phyloP scores from a whole-genome alignment of 495 filamentous ascomycete species.

The Jackrogersella minutella region DNA sequence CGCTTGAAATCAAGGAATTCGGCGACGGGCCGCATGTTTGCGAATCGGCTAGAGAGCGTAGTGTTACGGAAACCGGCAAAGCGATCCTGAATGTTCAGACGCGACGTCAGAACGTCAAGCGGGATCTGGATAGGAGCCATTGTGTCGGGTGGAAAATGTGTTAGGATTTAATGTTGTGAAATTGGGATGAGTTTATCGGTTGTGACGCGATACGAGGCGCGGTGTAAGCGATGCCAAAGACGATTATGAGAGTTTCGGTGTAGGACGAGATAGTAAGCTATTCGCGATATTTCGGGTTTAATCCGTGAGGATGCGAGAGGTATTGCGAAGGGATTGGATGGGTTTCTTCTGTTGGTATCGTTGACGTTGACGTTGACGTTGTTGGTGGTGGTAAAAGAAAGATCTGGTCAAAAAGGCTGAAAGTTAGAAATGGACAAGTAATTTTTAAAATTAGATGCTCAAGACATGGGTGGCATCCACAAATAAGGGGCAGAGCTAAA shows the following conservation, averaged over 20 bases:
- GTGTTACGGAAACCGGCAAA: constrained; percentile 81
- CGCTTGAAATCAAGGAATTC: constrained; percentile 98
- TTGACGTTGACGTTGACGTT: constrained; percentile 7
- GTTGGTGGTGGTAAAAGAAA: constrained; percentile 14
- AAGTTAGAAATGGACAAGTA: constrained; percentile 29
- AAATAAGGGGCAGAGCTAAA: constrained; percentile 36
- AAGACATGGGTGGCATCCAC: constrained; percentile 17
- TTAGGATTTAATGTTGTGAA: constrained; percentile 1
- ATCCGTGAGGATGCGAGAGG: constrained; percentile 7
- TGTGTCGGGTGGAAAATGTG: constrained; percentile 28
- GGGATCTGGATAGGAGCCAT: constrained; percentile 95
- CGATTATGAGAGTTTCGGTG: not conserved
- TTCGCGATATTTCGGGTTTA: constrained; percentile 4
- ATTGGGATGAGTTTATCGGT: not conserved
- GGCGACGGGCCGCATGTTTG: constrained; percentile 88
- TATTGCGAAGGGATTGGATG: constrained; percentile 4
- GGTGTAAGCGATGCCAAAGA: not conserved
- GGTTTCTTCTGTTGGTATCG: not conserved
- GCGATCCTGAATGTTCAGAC: constrained; percentile 75
- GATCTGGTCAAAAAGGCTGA: constrained; percentile 26
- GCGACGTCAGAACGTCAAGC: constrained; percentile 87
- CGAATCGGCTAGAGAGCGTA: constrained; percentile 80
- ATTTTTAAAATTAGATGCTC: constrained; percentile 38
- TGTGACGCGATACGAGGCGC: not conserved
- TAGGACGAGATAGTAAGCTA: not conserved